Percentiles rank a stretch among this genome's conserved stretches.
Conservation (phyloP, 73 alveolate species). For the Paramecium primaurelia region DNA sequence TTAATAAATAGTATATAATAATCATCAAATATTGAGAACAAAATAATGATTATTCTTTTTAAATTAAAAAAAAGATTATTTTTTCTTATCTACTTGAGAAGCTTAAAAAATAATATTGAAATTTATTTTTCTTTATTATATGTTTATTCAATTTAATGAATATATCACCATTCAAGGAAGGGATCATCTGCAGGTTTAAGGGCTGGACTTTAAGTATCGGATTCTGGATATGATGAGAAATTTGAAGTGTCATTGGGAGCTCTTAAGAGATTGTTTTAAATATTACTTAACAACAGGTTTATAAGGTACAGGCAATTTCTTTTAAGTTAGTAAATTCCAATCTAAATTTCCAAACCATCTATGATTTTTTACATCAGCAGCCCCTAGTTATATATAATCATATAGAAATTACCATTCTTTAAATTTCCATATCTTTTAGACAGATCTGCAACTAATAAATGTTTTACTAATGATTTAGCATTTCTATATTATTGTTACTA, state of each 20-base stretch:
- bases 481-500: slow-evolving; percentile 38
- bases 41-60: too few relatives aligned
- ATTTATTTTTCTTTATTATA: background rate
- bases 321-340: slow-evolving; percentile 73
- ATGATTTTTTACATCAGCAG: slow-evolving; percentile 76
- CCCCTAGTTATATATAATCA: slow-evolving; percentile 46
- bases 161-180: slow-evolving; percentile 78
- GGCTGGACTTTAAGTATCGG: slow-evolving; percentile 79
- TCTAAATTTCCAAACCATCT: slow-evolving; percentile 79
- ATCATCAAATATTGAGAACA: too few relatives aligned
- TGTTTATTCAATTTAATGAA: background rate
- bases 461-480: slow-evolving; percentile 88
- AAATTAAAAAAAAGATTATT: too few relatives aligned
- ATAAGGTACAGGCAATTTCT: slow-evolving; percentile 76
- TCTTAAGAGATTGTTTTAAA: slow-evolving; percentile 23
- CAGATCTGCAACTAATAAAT: slow-evolving; percentile 80
- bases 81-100: background rate
- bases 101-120: background rate
- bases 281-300: slow-evolving; percentile 69
- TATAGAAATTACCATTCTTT: slow-evolving; percentile 68
- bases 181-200: slow-evolving; percentile 84
- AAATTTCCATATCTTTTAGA: slow-evolving; percentile 83
- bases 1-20: too few relatives aligned
- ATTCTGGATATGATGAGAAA: slow-evolving; percentile 82
- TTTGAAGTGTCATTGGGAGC: slow-evolving; percentile 77